These are phyloP conservation scores for Clonostachys solani DNA, from an alignment of 2,329 filamentous ascomycete species.

Conservation along the genomic window DNA sequence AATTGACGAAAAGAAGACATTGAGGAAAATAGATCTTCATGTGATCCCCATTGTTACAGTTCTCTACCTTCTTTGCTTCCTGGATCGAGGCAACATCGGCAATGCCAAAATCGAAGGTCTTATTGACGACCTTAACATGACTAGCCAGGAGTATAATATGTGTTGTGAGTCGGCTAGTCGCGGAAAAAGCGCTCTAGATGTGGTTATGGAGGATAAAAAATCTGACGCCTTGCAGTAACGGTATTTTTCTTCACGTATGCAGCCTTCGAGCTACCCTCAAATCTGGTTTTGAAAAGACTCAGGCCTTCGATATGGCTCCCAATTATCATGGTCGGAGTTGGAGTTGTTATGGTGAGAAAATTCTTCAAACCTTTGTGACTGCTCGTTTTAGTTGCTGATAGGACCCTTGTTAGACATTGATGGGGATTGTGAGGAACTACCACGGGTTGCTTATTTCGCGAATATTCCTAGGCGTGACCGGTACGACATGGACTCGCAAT, in stretches of 20 bases:
- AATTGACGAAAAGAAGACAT: no score
- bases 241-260: constrained; percentile 80
- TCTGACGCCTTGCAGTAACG: constrained; percentile 24
- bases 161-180: no score
- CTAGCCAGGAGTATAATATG: constrained; percentile 48
- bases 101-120: constrained; percentile 12
- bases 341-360: constrained; percentile 40
- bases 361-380: no score
- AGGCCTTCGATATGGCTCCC: constrained; percentile 73
- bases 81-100: constrained; percentile 13
- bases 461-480: constrained; percentile 57
- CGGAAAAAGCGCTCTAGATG: no score
- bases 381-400: no score
- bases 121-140: constrained; percentile 27
- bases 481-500: no score
- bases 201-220: no score
- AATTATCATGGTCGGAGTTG: constrained; percentile 57
- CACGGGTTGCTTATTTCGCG: constrained; percentile 41
- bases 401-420: constrained; percentile 25
- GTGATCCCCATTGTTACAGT: constrained; percentile 18
- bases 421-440: constrained; percentile 47
- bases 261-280: constrained; percentile 72
- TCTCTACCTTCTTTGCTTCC: constrained; percentile 62
- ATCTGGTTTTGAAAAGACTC: constrained; percentile 70
- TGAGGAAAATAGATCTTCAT: no score